These are phyloP conservation scores for Sequoia sempervirens DNA, from an alignment of 75 land plant genomes.

Conservation along the genomic window DNA sequence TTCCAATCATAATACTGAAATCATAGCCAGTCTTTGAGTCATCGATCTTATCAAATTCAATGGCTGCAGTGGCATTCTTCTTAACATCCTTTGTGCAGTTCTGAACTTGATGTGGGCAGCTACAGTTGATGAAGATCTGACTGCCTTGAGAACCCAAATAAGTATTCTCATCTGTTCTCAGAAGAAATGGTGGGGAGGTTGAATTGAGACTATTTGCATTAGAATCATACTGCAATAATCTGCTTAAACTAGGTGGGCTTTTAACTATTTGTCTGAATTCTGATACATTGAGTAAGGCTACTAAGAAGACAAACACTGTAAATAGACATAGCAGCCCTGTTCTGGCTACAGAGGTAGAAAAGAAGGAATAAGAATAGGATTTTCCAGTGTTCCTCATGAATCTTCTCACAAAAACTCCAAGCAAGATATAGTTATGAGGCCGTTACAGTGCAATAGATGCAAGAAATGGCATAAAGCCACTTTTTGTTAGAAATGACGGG, in stretches of 20 bases:
- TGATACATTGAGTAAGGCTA: neutral
- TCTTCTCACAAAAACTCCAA: neutral
- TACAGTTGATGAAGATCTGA: conserved; percentile 11
- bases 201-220: neutral
- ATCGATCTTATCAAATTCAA: neutral
- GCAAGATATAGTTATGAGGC: neutral
- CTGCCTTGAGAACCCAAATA: neutral
- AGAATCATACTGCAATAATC: neutral
- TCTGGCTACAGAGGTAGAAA: neutral
- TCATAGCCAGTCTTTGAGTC: neutral
- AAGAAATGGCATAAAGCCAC: too few relatives aligned
- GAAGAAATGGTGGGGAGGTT: neutral
- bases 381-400: neutral
- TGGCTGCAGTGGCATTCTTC: neutral
- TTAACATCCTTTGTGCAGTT: neutral
- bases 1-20: conserved; percentile 45
- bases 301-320: neutral
- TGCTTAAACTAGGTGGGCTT: neutral
- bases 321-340: neutral
- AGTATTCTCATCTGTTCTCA: neutral
- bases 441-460: neutral
- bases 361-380: neutral
- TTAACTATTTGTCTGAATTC: neutral
- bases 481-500: too few relatives aligned
- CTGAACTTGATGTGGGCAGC: neutral